Conservation (phyloP, 2,329 filamentous ascomycete species). For the Balansia obtecta region DNA sequence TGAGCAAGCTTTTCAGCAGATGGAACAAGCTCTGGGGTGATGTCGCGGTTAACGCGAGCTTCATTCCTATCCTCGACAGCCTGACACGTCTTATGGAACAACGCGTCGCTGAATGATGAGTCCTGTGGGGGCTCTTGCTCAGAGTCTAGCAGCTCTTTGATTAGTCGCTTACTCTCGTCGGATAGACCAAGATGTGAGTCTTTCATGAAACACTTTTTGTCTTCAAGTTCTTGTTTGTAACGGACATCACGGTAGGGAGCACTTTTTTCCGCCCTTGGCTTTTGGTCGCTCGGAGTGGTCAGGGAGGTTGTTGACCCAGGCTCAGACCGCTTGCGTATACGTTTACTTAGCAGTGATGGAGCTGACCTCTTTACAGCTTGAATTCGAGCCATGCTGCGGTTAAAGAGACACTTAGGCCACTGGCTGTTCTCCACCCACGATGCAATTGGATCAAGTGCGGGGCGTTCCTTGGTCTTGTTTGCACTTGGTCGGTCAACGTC, state of each 20-base stretch:
- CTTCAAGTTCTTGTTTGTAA: neutral
- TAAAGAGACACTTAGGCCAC: neutral
- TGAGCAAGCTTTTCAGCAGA: slow-evolving; percentile 1
- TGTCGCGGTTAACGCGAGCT: neutral
- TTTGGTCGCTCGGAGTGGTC: slow-evolving; percentile 1
- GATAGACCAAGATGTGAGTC: neutral
- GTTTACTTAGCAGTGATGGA: neutral
- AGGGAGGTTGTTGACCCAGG: neutral
- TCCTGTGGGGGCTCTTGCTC: neutral
- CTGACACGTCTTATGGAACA: neutral
- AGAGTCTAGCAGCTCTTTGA: neutral
- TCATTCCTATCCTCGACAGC: slow-evolving; percentile 1
- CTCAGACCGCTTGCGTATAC: neutral
- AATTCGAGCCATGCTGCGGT: neutral
- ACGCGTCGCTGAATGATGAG: neutral
- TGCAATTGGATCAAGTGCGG: neutral
- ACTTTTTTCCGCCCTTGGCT: neutral
- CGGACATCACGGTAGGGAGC: neutral
- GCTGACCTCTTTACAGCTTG: neutral
- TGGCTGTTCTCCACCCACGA: neutral
- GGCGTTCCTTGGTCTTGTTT: neutral
- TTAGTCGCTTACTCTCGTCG: neutral
- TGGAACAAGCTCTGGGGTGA: neutral
- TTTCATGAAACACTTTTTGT: neutral
- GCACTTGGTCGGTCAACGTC: too few species aligned